phyloP scores from a whole-genome alignment of 805 yeast genomes.

The Metahyphopichia silvanorum region DNA sequence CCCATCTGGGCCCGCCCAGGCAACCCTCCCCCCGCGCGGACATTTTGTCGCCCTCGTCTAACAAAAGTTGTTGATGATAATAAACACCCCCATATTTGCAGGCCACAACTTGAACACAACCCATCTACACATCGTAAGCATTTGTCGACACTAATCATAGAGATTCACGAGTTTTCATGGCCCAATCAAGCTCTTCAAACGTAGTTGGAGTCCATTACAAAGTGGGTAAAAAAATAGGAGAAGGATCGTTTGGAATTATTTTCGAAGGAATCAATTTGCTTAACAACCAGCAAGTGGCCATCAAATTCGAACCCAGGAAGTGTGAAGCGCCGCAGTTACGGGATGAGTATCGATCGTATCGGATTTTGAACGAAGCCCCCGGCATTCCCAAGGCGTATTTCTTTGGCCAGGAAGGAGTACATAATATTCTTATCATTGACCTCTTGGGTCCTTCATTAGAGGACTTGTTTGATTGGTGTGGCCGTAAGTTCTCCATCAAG shows the following conservation, averaged over 20 bases:
- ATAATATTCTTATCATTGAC: conserved; percentile 91
- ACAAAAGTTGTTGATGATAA: no score
- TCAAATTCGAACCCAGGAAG: conserved; percentile 94
- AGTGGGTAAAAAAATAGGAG: conserved; percentile 97
- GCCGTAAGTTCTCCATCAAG: conserved; percentile 79
- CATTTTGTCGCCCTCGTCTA: no score
- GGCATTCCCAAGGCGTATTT: conserved; percentile 98
- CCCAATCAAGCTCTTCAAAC: conserved; percentile 46
- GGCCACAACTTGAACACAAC: no score
- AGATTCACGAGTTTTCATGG: no score
- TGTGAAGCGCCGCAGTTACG: conserved; percentile 96
- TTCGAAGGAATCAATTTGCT: conserved; percentile 93
- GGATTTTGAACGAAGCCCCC: conserved; percentile 71
- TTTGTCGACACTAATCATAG: no score
- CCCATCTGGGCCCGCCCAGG: no score
- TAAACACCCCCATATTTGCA: no score
- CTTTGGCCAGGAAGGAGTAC: conserved; percentile 97
- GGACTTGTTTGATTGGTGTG: conserved; percentile 98
- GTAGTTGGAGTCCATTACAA: conserved; percentile 94
- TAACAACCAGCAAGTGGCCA: conserved; percentile 91
- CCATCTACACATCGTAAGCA: no score
- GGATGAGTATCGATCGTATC: conserved; percentile 95
- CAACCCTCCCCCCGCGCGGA: no score
- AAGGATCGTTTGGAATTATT: conserved; percentile 96
- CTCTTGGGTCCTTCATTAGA: conserved; percentile 93